Evolutionary conservation across 345 rosid genomes (phyloP).

Genomic region (Ceriops decandra): DNA sequence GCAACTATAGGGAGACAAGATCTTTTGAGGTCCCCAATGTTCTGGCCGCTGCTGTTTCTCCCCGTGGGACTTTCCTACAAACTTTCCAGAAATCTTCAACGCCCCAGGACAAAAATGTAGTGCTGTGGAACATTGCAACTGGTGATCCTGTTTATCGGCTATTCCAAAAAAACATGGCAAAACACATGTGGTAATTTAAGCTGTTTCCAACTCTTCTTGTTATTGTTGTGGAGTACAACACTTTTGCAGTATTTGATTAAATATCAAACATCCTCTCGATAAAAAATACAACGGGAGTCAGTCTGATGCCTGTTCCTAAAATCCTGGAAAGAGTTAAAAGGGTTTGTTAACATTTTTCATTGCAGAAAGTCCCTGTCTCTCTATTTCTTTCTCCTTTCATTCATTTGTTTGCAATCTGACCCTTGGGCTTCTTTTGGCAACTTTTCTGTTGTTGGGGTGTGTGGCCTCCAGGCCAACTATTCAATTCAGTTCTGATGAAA

Average conservation of each 20-base stretch:
- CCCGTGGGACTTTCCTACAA: conserved; percentile 75
- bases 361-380: not conserved
- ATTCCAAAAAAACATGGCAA: conserved; percentile 76
- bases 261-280: too few relatives aligned
- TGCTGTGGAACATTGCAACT: conserved; percentile 56
- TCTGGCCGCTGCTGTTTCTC: conserved; percentile 60
- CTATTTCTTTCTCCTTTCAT: not conserved
- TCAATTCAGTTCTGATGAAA: conserved; percentile 73
- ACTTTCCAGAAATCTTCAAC: conserved; percentile 75
- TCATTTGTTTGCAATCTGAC: not conserved
- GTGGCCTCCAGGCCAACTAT: conserved; percentile 67
- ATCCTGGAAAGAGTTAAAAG: not conserved
- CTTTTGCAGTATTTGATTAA: too few relatives aligned
- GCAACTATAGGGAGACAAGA: conserved; percentile 51
- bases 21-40: conserved; percentile 57
- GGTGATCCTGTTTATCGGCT: conserved; percentile 68
- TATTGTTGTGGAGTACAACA: not conserved
- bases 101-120: conserved; percentile 79
- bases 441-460: conserved; percentile 10
- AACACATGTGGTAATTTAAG: conserved; percentile 60
- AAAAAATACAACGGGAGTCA: too few relatives aligned
- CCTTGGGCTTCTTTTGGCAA: not conserved
- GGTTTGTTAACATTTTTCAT: not conserved
- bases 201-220: not conserved
- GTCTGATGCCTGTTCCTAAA: not conserved